These are phyloP conservation scores for Globisporangium megalacanthum DNA, from an alignment of 352 stramenopile species.

Conservation along the genomic window DNA sequence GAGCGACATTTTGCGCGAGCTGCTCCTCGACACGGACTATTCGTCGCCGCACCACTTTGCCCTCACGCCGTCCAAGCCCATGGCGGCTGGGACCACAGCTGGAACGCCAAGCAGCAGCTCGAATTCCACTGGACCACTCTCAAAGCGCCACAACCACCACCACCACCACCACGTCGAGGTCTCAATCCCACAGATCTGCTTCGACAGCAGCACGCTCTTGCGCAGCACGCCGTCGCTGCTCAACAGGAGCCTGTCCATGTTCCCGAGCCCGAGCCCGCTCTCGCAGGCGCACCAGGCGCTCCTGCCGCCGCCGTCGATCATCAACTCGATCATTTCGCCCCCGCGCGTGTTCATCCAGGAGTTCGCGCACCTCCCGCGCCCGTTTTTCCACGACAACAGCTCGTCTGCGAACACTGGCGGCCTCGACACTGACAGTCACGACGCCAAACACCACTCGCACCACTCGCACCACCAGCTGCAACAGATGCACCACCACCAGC, in stretches of 20 bases:
- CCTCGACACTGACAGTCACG: conserved; percentile 21
- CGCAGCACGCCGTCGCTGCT: conserved; percentile 55
- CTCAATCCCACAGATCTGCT: conserved; percentile 68
- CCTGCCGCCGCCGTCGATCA: conserved; percentile 29
- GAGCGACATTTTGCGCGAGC: conserved; percentile 68
- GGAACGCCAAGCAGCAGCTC: conserved; percentile 7
- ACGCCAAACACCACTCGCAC: conserved; percentile 15
- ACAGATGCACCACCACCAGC: neutral
- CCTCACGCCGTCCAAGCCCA: conserved; percentile 38
- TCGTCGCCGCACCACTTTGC: conserved; percentile 51
- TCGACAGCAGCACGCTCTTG: conserved; percentile 57
- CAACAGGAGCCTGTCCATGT: conserved; percentile 29
- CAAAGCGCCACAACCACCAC: conserved; percentile 35
- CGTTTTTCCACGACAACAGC: conserved; percentile 57
- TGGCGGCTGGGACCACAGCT: conserved; percentile 17
- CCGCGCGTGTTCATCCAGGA: conserved; percentile 75
- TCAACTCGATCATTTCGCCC: conserved; percentile 71
- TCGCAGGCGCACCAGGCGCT: conserved; percentile 17
- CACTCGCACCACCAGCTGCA: conserved; percentile 1
- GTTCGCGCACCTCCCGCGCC: conserved; percentile 50
- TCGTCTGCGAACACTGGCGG: neutral
- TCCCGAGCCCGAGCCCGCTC: conserved; percentile 29
- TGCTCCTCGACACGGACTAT: conserved; percentile 67
- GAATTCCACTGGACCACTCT: conserved; percentile 4
- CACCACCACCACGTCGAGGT: conserved; percentile 41